phyloP scores from a whole-genome alignment of 2,329 filamentous ascomycete species.

The Fusarium denticulatum region DNA sequence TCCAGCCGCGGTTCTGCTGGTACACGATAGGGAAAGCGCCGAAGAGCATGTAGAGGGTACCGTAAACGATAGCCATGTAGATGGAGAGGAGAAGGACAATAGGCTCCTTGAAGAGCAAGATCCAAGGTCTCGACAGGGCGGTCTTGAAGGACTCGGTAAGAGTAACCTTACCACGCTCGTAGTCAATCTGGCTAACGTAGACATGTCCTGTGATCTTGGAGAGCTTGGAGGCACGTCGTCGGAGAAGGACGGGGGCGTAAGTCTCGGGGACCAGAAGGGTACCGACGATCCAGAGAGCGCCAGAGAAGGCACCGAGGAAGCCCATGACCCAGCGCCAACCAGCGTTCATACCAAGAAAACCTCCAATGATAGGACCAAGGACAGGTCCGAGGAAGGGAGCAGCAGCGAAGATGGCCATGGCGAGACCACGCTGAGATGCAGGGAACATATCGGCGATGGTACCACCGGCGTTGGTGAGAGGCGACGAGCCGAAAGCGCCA shows the following conservation, averaged over 20 bases:
- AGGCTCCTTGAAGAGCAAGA: conserved; percentile 66
- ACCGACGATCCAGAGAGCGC: conserved; percentile 74
- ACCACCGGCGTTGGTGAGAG: conserved; percentile 53
- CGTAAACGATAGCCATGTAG: conserved; percentile 84
- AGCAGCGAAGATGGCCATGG: conserved; percentile 83
- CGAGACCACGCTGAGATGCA: conserved; percentile 80
- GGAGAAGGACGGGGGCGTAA: conserved; percentile 79
- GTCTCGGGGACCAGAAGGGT: conserved; percentile 86
- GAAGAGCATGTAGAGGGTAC: conserved; percentile 77
- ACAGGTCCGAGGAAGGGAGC: conserved; percentile 80
- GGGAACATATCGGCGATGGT: conserved; percentile 81
- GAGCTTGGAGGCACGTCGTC: conserved; percentile 27
- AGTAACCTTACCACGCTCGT: conserved; percentile 46
- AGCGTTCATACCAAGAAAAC: conserved; percentile 72
- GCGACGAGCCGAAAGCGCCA: conserved; percentile 81
- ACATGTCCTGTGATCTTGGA: conserved; percentile 33
- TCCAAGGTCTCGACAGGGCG: conserved; percentile 67
- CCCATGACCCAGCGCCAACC: conserved; percentile 88
- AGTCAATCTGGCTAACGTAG: conserved; percentile 30
- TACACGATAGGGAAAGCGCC: conserved; percentile 75
- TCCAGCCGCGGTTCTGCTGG: conserved; percentile 52
- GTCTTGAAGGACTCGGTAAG: conserved; percentile 66
- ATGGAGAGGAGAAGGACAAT: conserved; percentile 83
- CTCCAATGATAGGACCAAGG: conserved; percentile 62
- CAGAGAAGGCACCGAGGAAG: conserved; percentile 77